Evolutionary conservation across 306 rosid species (phyloP), one percentile per base, ranked within the genome.

Genomic region (Gastrolobium bilobum): DNA sequence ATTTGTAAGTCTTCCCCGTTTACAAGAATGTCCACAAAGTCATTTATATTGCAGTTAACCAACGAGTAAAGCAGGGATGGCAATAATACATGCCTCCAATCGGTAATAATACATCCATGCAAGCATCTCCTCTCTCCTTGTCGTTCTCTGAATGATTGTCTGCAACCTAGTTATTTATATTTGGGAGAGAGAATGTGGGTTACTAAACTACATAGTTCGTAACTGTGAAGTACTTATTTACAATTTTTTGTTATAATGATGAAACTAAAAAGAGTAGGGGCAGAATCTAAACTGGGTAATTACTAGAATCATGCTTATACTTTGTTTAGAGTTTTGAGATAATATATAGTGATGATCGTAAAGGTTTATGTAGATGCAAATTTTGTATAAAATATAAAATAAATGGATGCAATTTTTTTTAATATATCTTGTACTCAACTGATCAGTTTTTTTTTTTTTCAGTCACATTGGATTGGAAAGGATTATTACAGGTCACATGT

Each of bases 381-480:
- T 20, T 20, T 20, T 20, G 0, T 20, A 20, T 20, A n/a, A 20
- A 59, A 57, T 11, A 35, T 35, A 56, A 31, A 58, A 59, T 8
- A 14, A 20, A 20, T 20, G 26, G 26, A 20, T 20, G 26, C 26
- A 30, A 38, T 10, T 52, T 10, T 5, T 44, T 38, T 35, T 13
- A 3, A 5, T 20, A 20, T 20, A 20, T 20, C 42, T 20, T 47
- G 37, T 83, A 58, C 65, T 46, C 73, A 69, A 79, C 68, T 82
- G 53, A 20, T 73, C 38, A 4, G 2, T n/a, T 77, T 82, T 20
- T 20, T 56, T 60, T 48, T 82, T 71, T 80, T 78, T 75, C 84
- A 96, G 98, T 84, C 98, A 1, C 99, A 91, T 77, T 96, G 99
- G 99, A 93, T 96, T 14, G 99, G 99, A 26, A 89, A 89, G 75